Conservation (phyloP, 1,284 basidiomycete genomes). For the Fistulinella staudtii region DNA sequence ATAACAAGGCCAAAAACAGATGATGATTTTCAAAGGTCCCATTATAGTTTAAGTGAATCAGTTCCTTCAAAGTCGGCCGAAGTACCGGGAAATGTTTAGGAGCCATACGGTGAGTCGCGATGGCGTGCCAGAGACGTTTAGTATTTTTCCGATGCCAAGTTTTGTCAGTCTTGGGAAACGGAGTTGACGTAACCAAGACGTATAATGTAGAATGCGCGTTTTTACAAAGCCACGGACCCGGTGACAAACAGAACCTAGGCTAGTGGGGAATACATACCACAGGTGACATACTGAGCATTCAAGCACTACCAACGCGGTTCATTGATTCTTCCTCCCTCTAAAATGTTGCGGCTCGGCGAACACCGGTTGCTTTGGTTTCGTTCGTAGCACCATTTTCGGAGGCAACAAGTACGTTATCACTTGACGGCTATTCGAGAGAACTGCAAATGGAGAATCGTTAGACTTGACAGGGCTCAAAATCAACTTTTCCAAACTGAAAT, state of each 20-base stretch:
- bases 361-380: neutral
- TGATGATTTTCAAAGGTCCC: conserved; percentile 2
- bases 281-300: too few relatives aligned
- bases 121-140: neutral
- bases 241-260: neutral
- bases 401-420: neutral
- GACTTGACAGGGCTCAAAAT: neutral
- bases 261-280: neutral
- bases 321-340: too few relatives aligned
- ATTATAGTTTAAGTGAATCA: conserved; percentile 6
- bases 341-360: too few relatives aligned
- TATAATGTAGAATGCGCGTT: neutral
- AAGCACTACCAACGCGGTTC: too few relatives aligned
- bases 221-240: too few relatives aligned
- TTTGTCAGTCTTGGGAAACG: conserved; percentile 1
- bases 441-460: neutral
- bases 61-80: conserved; percentile 6
- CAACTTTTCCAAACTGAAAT: neutral
- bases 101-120: neutral
- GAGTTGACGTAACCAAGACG: neutral
- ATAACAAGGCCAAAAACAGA: neutral
- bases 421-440: neutral
- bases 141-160: neutral
- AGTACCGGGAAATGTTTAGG: neutral
- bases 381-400: neutral